Conservation (phyloP, 495 filamentous ascomycete species). For the Hypoxylon lenormandii region DNA sequence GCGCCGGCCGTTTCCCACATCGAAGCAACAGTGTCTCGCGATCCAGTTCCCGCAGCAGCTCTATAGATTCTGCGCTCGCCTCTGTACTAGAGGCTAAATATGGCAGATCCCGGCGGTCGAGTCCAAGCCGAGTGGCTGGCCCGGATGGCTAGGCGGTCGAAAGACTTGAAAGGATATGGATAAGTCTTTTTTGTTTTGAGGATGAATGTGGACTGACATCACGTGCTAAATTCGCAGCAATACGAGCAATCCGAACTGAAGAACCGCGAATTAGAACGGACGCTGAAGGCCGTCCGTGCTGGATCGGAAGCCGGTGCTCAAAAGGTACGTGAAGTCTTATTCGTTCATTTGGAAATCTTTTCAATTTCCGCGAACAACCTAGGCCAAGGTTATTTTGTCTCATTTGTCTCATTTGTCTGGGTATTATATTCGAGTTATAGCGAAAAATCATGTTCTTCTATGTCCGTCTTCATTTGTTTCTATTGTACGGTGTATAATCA, state of each 20-base stretch:
- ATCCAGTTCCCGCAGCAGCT: neutral
- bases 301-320: conserved; percentile 60
- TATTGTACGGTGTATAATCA: conserved; percentile 14
- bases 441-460: conserved; percentile 21
- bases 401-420: neutral
- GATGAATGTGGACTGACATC: conserved; percentile 21
- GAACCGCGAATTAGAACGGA: conserved; percentile 61
- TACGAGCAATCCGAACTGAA: conserved; percentile 64
- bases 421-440: conserved; percentile 2
- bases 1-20: neutral
- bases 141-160: neutral
- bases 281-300: conserved; percentile 59
- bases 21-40: conserved; percentile 1
- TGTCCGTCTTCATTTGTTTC: conserved; percentile 14
- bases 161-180: neutral
- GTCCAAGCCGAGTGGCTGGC: conserved; percentile 25
- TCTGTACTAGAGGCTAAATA: neutral
- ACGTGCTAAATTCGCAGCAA: conserved; percentile 52
- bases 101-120: neutral
- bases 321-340: conserved; percentile 58
- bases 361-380: neutral
- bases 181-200: neutral
- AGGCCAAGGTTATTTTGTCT: neutral
- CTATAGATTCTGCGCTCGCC: neutral
- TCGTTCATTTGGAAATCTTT: conserved; percentile 13